phyloP scores from a whole-genome alignment of 2,329 filamentous ascomycete genomes.

The Scytalidium sp. region DNA sequence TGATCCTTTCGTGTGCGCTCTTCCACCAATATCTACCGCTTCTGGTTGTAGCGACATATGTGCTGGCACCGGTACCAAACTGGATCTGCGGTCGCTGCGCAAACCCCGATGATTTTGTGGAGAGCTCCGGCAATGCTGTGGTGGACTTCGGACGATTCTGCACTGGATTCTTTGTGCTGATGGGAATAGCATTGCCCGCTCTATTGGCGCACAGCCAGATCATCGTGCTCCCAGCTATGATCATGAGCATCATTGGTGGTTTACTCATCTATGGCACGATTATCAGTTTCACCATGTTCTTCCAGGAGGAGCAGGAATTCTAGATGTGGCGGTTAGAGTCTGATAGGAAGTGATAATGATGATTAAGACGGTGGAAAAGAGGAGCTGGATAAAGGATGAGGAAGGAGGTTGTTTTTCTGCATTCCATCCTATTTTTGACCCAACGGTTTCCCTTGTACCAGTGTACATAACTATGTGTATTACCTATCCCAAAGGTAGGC shows the following conservation, averaged over 20 bases:
- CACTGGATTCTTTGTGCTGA: slow-evolving; percentile 93
- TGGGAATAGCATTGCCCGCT: slow-evolving; percentile 87
- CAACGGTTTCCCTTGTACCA: neutral
- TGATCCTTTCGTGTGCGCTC: slow-evolving; percentile 95
- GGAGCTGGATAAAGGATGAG: neutral
- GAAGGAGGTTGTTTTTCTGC: neutral
- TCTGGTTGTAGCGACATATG: slow-evolving; percentile 92
- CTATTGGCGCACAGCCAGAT: slow-evolving; percentile 84
- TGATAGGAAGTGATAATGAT: neutral
- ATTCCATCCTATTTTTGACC: neutral
- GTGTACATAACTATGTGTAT: neutral
- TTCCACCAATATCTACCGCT: slow-evolving; percentile 94
- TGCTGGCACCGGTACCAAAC: slow-evolving; percentile 91
- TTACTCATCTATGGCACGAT: slow-evolving; percentile 97
- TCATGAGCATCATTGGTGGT: slow-evolving; percentile 92
- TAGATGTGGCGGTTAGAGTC: slow-evolving; percentile 33
- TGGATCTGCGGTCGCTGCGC: slow-evolving; percentile 89
- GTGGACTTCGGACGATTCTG: slow-evolving; percentile 91
- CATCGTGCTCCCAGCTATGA: slow-evolving; percentile 81
- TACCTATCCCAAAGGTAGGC: neutral
- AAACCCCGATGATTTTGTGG: slow-evolving; percentile 92
- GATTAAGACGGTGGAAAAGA: neutral
- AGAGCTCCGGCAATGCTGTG: slow-evolving; percentile 74
- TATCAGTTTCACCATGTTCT: slow-evolving; percentile 97
- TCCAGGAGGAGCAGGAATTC: slow-evolving; percentile 96